Conservation (phyloP, 805 yeast genomes). For the Candida koratica region DNA sequence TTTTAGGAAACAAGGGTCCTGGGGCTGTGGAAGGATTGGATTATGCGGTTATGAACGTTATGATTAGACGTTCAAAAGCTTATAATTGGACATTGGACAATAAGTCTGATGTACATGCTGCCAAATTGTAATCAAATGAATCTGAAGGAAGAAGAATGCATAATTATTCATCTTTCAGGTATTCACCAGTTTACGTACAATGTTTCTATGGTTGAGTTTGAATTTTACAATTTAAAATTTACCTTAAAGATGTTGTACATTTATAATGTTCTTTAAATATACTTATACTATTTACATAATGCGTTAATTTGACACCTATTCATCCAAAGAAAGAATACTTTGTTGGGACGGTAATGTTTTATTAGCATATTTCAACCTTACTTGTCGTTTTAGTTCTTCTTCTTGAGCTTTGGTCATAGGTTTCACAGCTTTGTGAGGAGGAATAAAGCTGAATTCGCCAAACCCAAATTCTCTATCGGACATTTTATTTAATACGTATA, state of each 20-base stretch:
- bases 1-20: conserved; percentile 34
- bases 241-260: background rate
- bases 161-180: background rate
- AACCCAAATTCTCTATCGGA: conserved; percentile 90
- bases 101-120: background rate
- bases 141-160: background rate
- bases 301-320: no score
- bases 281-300: conserved; percentile 1
- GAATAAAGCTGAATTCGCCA: conserved; percentile 81
- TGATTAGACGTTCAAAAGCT: conserved; percentile 39
- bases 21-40: conserved; percentile 34
- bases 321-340: conserved; percentile 41
- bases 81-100: conserved; percentile 27
- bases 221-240: conserved; percentile 4
- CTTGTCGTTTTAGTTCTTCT: conserved; percentile 46
- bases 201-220: conserved; percentile 6
- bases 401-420: conserved; percentile 67
- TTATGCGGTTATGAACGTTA: conserved; percentile 41
- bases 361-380: conserved; percentile 50
- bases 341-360: conserved; percentile 58
- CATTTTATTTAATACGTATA: conserved; percentile 80
- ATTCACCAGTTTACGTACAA: background rate
- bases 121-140: conserved; percentile 1
- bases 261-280: background rate
- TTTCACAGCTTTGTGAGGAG: conserved; percentile 74